These are phyloP conservation scores for Eucalyptus sp. DNA, from an alignment of 345 rosid species.

Conservation along the genomic window DNA sequence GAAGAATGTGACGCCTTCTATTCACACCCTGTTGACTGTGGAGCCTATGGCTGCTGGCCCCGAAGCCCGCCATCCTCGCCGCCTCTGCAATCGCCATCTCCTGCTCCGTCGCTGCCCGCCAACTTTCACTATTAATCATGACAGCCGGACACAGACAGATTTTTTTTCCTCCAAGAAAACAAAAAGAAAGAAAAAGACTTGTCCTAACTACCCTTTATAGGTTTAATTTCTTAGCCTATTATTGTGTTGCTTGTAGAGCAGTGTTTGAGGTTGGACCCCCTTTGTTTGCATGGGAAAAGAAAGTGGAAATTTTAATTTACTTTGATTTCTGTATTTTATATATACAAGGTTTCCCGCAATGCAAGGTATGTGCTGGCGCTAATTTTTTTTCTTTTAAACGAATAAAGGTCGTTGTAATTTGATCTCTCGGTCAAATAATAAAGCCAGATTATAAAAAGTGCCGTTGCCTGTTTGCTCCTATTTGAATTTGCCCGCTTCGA, in stretches of 20 bases:
- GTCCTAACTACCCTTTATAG: not conserved
- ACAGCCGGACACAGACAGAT: not conserved
- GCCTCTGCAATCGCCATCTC: not conserved
- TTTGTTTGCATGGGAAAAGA: not conserved
- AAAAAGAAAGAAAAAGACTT: not conserved
- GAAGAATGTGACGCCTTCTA: conserved; percentile 48
- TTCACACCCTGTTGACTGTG: conserved; percentile 40
- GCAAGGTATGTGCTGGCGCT: not conserved
- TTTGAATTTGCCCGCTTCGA: not conserved
- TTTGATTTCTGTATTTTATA: not conserved
- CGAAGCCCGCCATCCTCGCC: conserved; percentile 17
- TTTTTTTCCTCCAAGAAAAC: not conserved
- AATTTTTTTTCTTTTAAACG: not conserved
- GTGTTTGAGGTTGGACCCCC: not conserved
- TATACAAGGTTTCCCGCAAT: not conserved
- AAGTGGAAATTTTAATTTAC: not conserved
- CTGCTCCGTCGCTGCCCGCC: not conserved
- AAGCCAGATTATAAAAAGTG: not conserved
- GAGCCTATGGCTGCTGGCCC: conserved; percentile 38
- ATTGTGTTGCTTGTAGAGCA: not conserved
- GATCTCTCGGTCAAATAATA: not conserved
- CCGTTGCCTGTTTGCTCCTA: not conserved
- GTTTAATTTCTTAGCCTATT: not conserved
- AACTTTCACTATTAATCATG: not conserved
- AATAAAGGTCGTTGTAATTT: not conserved